Evolutionary conservation across 2,329 filamentous ascomycete genomes (phyloP).

Genomic region (Pyrenophora teres): DNA sequence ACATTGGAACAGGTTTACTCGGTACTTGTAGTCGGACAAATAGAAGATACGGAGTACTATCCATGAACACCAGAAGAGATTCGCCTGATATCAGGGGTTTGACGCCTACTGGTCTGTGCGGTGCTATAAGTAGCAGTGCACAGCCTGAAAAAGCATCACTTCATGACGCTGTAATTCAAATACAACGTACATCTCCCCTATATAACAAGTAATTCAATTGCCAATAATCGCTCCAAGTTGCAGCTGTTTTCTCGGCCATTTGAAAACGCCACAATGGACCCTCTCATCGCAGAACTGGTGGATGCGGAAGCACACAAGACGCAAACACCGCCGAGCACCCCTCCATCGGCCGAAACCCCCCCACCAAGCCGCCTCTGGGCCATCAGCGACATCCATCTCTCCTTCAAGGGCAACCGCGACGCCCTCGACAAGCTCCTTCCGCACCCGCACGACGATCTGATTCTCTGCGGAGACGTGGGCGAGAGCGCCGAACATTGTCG

Average conservation of each 20-base stretch:
- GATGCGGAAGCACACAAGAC: constrained; percentile 5
- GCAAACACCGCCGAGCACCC: constrained; percentile 12
- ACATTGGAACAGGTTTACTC: no score
- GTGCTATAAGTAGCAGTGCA: not conserved
- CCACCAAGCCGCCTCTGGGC: constrained; percentile 48
- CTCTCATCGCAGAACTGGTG: constrained; percentile 28
- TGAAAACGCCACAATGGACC: constrained; percentile 23
- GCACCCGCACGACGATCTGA: constrained; percentile 51
- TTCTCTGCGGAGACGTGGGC: constrained; percentile 52
- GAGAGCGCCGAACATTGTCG: constrained; percentile 43
- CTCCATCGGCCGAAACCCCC: constrained; percentile 13
- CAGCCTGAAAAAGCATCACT: not conserved
- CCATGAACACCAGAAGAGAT: no score
- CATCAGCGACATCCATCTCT: constrained; percentile 54
- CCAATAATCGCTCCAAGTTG: no score
- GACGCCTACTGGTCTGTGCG: constrained; percentile 8
- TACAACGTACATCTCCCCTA: no score
- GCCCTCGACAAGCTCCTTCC: constrained; percentile 50
- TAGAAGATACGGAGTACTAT: not conserved
- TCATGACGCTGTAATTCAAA: no score
- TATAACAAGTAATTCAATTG: no score
- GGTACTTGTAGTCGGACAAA: not conserved
- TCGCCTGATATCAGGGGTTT: not conserved
- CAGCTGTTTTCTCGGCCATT: no score
- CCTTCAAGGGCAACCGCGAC: constrained; percentile 53